A percentile compares a stretch with the other conserved stretches of the same genome.
Conservation (phyloP, 148 eudicot species). For the Polygonum aviculare region DNA sequence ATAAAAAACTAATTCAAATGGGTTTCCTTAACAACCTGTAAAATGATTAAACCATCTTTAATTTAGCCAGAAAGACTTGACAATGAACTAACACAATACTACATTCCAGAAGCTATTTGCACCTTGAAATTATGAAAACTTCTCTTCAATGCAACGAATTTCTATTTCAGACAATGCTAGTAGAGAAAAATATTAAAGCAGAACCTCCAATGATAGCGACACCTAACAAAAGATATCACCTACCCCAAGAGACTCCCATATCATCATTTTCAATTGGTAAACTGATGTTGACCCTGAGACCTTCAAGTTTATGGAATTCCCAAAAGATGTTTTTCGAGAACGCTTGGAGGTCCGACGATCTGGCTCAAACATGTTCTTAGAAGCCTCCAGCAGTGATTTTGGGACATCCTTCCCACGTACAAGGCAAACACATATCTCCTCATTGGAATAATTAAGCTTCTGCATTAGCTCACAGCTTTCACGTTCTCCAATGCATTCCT, state of each 20-base stretch:
- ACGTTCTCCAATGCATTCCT: conserved; percentile 90
- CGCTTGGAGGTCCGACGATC: conserved; percentile 94
- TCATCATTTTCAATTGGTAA: conserved; percentile 96
- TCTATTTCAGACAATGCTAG: background rate
- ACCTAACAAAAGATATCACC: conserved; percentile 18
- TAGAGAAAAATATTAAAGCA: background rate
- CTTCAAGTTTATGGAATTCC: conserved; percentile 63
- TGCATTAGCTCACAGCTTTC: conserved; percentile 79
- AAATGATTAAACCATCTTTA: background rate
- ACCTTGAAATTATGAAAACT: background rate
- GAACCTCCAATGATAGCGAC: background rate
- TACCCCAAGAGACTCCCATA: conserved; percentile 99
- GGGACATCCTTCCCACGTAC: conserved; percentile 91
- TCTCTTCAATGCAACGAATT: background rate
- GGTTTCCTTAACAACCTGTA: conserved; percentile 96
- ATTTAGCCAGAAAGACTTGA: background rate
- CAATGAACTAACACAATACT: background rate
- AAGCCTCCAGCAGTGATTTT: conserved; percentile 78
- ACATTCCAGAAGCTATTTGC: background rate
- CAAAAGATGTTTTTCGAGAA: conserved; percentile 73
- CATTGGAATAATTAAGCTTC: conserved; percentile 77
- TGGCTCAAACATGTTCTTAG: conserved; percentile 53
- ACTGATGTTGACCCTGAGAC: conserved; percentile 89
- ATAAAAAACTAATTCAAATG: conserved; percentile 18
- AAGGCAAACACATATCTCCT: conserved; percentile 78